These are phyloP conservation scores for Clonostachys rosea DNA, from an alignment of 2,329 filamentous ascomycete species.

Conservation along the genomic window DNA sequence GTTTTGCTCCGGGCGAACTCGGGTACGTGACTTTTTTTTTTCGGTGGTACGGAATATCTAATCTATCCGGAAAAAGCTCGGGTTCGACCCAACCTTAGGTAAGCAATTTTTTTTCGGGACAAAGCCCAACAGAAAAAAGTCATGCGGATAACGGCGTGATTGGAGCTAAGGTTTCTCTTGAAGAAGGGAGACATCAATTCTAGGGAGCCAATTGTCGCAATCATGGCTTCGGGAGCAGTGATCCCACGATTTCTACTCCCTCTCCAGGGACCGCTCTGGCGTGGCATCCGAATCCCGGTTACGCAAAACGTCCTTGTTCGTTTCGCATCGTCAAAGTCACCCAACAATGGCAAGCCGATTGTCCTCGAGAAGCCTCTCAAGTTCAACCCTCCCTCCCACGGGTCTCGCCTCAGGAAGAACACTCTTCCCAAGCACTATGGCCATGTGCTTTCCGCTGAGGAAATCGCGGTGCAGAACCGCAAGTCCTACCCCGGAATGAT, in stretches of 20 bases:
- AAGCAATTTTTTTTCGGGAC: neutral
- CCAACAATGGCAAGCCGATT: conserved; percentile 43
- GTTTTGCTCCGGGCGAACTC: conserved; percentile 24
- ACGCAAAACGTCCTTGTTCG: conserved; percentile 27
- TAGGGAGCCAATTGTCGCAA: neutral
- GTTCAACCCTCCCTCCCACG: conserved; percentile 91
- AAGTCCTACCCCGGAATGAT: conserved; percentile 86
- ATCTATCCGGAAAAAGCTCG: neutral
- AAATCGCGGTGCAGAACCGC: conserved; percentile 60
- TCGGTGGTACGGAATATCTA: neutral
- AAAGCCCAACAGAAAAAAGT: no score
- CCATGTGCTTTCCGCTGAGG: conserved; percentile 60
- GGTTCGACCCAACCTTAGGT: neutral
- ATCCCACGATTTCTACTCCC: conserved; percentile 69
- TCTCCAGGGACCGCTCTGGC: conserved; percentile 53
- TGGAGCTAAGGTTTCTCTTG: neutral
- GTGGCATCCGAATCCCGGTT: conserved; percentile 26
- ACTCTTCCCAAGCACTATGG: conserved; percentile 66
- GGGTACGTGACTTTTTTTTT: conserved; percentile 9
- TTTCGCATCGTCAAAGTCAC: conserved; percentile 18
- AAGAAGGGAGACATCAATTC: neutral
- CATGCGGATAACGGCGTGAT: no score
- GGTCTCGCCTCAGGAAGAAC: conserved; percentile 57
- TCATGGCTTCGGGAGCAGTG: conserved; percentile 40
- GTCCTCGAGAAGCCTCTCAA: conserved; percentile 82